Percentiles rank a stretch among this genome's conserved stretches.
These are phyloP conservation scores for Linaria vulgaris DNA, from an alignment of 257 asterid species.

Conservation along the genomic window DNA sequence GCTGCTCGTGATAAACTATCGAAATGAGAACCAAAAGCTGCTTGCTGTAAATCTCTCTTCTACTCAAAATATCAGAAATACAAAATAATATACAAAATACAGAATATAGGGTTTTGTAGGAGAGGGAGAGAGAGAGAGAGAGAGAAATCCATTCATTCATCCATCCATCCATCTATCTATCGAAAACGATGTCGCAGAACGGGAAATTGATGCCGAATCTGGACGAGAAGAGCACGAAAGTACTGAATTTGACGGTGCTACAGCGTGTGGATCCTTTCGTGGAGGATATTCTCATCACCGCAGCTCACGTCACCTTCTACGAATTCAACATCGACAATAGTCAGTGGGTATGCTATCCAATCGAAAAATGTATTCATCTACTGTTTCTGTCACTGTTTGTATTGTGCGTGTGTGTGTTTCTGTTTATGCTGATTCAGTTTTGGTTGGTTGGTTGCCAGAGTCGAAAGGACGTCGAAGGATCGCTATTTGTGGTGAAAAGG, in stretches of 20 bases:
- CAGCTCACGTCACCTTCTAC: conserved; percentile 93
- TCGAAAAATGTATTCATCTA: conserved; percentile 15
- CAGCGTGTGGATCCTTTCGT: conserved; percentile 88
- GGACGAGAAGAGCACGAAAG: conserved; percentile 79
- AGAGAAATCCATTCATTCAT: conserved; percentile 26
- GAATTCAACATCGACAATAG: conserved; percentile 76
- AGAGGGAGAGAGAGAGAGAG: no score
- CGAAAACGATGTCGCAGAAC: conserved; percentile 31
- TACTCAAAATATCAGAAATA: neutral
- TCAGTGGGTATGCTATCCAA: conserved; percentile 71
- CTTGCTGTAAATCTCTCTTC: neutral
- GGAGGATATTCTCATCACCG: conserved; percentile 89
- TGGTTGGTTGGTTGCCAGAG: conserved; percentile 50
- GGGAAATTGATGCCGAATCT: conserved; percentile 94
- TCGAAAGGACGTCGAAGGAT: conserved; percentile 93
- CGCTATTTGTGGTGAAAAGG: conserved; percentile 93
- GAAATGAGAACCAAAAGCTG: neutral
- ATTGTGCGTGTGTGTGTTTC: neutral
- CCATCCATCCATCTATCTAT: no score
- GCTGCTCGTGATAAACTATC: no score
- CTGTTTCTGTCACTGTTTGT: no score
- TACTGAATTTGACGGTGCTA: conserved; percentile 78
- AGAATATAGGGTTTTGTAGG: conserved; percentile 39
- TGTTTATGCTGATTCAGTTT: conserved; percentile 3
- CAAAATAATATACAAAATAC: neutral